A percentile compares a stretch with the other conserved stretches of the same genome.
These are phyloP conservation scores for Ophiostoma triangulosporum DNA, from an alignment of 2,329 filamentous ascomycete genomes.

Conservation along the genomic window DNA sequence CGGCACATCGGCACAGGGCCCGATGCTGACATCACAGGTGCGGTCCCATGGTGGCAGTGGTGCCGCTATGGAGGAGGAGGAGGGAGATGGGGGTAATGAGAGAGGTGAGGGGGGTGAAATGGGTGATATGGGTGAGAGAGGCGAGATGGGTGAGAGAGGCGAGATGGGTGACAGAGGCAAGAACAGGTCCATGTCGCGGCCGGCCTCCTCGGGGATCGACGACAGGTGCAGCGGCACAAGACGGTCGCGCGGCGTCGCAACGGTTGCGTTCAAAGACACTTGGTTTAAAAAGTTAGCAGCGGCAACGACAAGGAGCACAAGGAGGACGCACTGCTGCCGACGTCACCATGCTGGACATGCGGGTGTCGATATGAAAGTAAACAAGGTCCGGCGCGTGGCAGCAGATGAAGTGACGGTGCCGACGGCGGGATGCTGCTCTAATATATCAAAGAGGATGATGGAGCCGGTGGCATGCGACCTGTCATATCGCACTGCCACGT, in stretches of 20 bases:
- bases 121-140: neutral
- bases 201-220: slow-evolving; percentile 4
- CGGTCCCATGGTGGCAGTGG: slow-evolving; percentile 11
- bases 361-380: neutral
- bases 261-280: neutral
- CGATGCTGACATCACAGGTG: slow-evolving; percentile 4
- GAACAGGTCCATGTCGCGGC: neutral
- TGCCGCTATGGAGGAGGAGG: neutral
- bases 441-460: neutral
- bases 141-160: neutral
- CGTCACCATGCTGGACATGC: neutral
- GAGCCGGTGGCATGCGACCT: neutral
- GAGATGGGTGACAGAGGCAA: neutral
- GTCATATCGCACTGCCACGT: neutral
- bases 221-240: slow-evolving; percentile 1
- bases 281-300: neutral
- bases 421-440: neutral
- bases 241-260: neutral
- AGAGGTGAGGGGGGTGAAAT: neutral
- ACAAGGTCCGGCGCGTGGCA: neutral
- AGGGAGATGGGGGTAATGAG: neutral
- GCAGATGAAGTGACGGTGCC: neutral
- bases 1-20: neutral
- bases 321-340: neutral
- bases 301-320: neutral